Base-by-base conservation (phyloP, 306 rosid genomes). In the Begonia loranthoides region DNA sequence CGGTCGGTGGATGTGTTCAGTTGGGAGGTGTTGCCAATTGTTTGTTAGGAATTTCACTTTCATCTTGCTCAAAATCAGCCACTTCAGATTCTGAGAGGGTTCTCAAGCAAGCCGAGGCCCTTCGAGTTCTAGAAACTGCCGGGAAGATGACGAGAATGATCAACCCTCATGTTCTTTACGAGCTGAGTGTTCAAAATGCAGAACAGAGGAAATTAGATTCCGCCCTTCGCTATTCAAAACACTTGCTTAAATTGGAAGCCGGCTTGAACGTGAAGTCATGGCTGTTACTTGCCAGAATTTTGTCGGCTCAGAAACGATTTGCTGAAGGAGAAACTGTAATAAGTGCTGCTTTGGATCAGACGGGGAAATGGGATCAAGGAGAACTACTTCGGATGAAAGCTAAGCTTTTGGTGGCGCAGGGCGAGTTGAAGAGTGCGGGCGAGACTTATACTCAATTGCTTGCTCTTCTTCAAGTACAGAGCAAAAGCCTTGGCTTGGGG, bases 331-430 rank as follows among this genome's bases (percentile, higher is more conserved):
- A 86, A 68, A 65, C 78, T 57, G 60, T 92, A 28, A 56, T 86
- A 12, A 67, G 75, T 56, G 81, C 83, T 67, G 96, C 96, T 65
- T 71, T 92, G 75, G 87, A 86, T 62, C 87, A 81, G 69, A 80
- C 94, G 22, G 88, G 79, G 54, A 83, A 71, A 73, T 92, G 99
- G 99, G 94, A 92, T 56, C 99, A 79, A 79, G 94, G 88, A 56
- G 78, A 74, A 54, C 57, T 80, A 60, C 70, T 86, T 76, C 75
- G 78, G 60, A 83, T 87, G 41, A 92, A 87, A 79, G 99, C 94
- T 49, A 86, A 86, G 74, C 79, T 92, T 62, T 75, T 76, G 68
- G 60, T 74, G 52, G 86, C 80, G 1, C 93, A 86, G 72, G 93
- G 81, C 58, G 81, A 71, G 61, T 67, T 92, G 51, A 75, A 55